Evolutionary conservation across 2,329 filamentous ascomycete genomes (phyloP).

Genomic region (Trichoderma semiorbis): DNA sequence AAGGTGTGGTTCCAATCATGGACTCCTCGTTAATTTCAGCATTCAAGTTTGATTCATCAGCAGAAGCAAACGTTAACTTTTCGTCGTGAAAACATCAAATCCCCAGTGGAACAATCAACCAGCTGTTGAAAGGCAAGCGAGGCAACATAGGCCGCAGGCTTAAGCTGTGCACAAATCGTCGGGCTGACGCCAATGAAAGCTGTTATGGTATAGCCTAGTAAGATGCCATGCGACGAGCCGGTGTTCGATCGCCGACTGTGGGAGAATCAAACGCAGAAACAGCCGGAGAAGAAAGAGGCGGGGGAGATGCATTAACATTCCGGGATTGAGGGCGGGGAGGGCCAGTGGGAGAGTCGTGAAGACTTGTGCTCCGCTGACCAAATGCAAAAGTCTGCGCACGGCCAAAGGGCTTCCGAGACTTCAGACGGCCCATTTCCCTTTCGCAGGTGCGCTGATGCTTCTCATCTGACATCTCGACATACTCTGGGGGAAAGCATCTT

Average conservation of each 20-base stretch:
- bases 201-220: slow-evolving; percentile 43
- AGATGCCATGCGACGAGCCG: slow-evolving; percentile 60
- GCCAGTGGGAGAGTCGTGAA: slow-evolving; percentile 59
- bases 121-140: not conserved
- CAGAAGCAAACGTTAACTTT: slow-evolving; percentile 9
- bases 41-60: not conserved
- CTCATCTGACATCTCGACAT: slow-evolving; percentile 93
- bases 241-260: slow-evolving; percentile 43
- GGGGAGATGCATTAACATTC: slow-evolving; percentile 33
- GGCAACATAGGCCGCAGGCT: not conserved
- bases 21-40: not conserved
- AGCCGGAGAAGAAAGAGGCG: slow-evolving; percentile 41
- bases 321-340: slow-evolving; percentile 43
- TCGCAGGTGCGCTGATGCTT: slow-evolving; percentile 92
- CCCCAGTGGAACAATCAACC: not conserved
- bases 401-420: slow-evolving; percentile 79
- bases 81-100: not conserved
- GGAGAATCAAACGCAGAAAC: slow-evolving; percentile 43
- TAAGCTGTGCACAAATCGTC: not conserved
- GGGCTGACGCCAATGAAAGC: not conserved
- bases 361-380: slow-evolving; percentile 62
- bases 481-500: slow-evolving; percentile 89
- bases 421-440: slow-evolving; percentile 88
- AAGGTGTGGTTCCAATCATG: not conserved
- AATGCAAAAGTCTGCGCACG: slow-evolving; percentile 95